Conservation (phyloP, 371 early-diverging fungal species). For the Rhizopus sp. region DNA sequence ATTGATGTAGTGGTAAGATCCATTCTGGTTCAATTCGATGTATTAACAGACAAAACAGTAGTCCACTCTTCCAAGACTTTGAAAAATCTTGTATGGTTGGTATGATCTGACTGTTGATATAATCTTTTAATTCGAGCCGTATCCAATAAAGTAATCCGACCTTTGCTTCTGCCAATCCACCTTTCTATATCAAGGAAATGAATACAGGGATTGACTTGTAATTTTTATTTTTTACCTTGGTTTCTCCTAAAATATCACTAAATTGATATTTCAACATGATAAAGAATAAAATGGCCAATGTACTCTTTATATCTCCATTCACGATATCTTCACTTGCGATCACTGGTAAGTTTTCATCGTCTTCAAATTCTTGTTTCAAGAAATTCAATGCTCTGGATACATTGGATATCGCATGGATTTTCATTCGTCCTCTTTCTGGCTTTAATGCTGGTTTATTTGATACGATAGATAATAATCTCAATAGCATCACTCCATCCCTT, state of each 20-base stretch:
- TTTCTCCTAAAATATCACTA: constrained; percentile 35
- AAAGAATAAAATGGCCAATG: constrained; percentile 77
- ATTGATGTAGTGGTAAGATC: constrained; percentile 52
- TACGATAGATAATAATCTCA: constrained; percentile 59
- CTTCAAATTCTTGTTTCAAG: constrained; percentile 60
- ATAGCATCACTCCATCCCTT: constrained; percentile 61
- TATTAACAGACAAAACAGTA: constrained; percentile 70
- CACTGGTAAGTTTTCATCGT: constrained; percentile 60
- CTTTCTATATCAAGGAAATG: not conserved
- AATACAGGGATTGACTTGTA: constrained; percentile 1
- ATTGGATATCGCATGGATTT: constrained; percentile 82
- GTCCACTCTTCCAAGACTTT: constrained; percentile 71
- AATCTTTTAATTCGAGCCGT: constrained; percentile 59
- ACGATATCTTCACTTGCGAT: constrained; percentile 83
- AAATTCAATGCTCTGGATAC: constrained; percentile 72
- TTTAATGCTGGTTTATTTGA: constrained; percentile 46
- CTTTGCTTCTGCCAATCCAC: constrained; percentile 47
- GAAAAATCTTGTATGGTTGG: constrained; percentile 65
- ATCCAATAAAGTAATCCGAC: constrained; percentile 68
- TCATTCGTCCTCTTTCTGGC: constrained; percentile 64
- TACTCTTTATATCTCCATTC: constrained; percentile 83
- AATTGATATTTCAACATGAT: constrained; percentile 76
- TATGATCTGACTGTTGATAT: constrained; percentile 51
- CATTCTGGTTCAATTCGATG: constrained; percentile 67
- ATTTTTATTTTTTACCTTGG: not conserved